Conservation (phyloP, 1,284 basidiomycete genomes). For the Lignosus rhinocerotis region DNA sequence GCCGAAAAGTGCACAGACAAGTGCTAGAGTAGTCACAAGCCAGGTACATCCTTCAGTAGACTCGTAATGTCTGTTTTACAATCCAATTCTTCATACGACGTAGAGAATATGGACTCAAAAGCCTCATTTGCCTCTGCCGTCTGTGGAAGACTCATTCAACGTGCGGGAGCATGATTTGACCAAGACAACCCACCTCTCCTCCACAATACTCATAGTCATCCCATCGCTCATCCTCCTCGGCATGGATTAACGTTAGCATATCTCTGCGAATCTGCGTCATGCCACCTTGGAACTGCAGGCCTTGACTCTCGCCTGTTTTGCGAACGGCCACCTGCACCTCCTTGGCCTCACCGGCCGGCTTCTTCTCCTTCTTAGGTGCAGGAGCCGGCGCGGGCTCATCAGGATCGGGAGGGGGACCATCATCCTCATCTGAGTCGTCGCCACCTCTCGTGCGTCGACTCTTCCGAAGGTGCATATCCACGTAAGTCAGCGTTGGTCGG, state of each 20-base stretch:
- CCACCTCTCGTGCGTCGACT: constrained; percentile 46
- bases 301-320: constrained; percentile 62
- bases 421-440: constrained; percentile 66
- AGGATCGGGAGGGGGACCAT: constrained; percentile 76
- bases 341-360: constrained; percentile 52
- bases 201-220: constrained; percentile 61
- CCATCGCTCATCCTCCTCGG: constrained; percentile 77
- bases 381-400: constrained; percentile 59
- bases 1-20: not conserved
- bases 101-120: constrained; percentile 67
- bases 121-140: constrained; percentile 52
- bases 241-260: constrained; percentile 68
- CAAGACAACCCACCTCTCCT: constrained; percentile 49
- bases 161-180: not conserved
- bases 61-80: constrained; percentile 62
- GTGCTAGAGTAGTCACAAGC: constrained; percentile 41
- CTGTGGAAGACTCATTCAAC: constrained; percentile 37
- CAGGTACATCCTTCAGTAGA: constrained; percentile 61
- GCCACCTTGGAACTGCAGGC: constrained; percentile 39
- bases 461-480: constrained; percentile 70
- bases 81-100: constrained; percentile 48
- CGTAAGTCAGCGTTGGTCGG: constrained; percentile 75
- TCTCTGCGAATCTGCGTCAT: constrained; percentile 53
- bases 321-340: constrained; percentile 77
- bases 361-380: constrained; percentile 55